Conservation (phyloP, 305 asterid genomes). For the Fraxinus platypoda region DNA sequence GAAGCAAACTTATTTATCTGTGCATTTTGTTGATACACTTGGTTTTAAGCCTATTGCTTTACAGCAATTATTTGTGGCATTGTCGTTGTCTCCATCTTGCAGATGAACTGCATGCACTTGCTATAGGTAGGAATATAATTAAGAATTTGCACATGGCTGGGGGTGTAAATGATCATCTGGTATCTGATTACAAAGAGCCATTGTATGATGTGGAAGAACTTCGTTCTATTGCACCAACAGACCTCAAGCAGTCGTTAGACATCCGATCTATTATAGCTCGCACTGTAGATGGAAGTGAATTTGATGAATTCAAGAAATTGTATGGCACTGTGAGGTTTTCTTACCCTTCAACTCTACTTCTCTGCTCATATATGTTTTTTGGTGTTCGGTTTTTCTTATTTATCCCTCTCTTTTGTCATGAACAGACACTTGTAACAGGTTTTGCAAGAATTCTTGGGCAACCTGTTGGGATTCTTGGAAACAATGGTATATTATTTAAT, state of each 20-base stretch:
- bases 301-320: slow-evolving; percentile 96
- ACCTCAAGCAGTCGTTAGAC: slow-evolving; percentile 86
- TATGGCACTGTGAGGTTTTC: slow-evolving; percentile 90
- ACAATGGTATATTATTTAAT: slow-evolving; percentile 82
- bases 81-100: slow-evolving; percentile 32
- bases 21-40: slow-evolving; percentile 9
- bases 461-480: slow-evolving; percentile 91
- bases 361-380: not conserved
- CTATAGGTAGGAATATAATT: slow-evolving; percentile 85
- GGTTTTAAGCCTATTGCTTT: slow-evolving; percentile 19
- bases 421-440: slow-evolving; percentile 90
- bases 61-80: not conserved
- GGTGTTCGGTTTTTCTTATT: slow-evolving; percentile 16
- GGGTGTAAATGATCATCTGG: slow-evolving; percentile 29
- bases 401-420: slow-evolving; percentile 19
- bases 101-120: slow-evolving; percentile 92
- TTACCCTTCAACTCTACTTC: slow-evolving; percentile 17
- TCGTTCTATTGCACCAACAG: slow-evolving; percentile 88
- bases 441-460: slow-evolving; percentile 86
- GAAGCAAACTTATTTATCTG: not conserved
- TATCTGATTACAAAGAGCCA: slow-evolving; percentile 71
- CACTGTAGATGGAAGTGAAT: slow-evolving; percentile 87
- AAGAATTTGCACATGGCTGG: slow-evolving; percentile 90
- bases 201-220: slow-evolving; percentile 73
- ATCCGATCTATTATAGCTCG: slow-evolving; percentile 77